Percentiles rank a stretch among this genome's conserved stretches.
Evolutionary conservation across 2,329 filamentous ascomycete genomes (phyloP).

Genomic region (Aureobasidium mangrovei): DNA sequence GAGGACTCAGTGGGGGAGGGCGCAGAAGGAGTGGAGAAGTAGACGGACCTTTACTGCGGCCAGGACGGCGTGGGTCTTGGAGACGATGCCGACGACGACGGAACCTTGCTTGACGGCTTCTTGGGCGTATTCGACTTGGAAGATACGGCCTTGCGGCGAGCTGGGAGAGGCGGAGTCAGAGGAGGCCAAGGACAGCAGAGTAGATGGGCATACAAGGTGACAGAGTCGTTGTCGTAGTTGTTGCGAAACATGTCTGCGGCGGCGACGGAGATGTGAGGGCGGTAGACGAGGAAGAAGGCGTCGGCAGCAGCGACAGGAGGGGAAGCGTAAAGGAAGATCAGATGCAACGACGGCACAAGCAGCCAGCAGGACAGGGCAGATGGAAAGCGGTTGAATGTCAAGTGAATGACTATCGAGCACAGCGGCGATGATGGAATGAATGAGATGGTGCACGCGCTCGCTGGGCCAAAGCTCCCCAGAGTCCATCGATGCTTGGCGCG

Average conservation of each 20-base stretch:
- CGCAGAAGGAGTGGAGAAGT: neutral
- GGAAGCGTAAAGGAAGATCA: too few relatives aligned
- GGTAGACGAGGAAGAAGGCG: neutral
- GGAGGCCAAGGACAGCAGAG: neutral
- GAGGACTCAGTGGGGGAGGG: slow-evolving; percentile 10
- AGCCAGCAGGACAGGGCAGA: neutral
- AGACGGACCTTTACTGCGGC: slow-evolving; percentile 81
- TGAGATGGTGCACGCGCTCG: neutral
- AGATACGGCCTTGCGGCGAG: slow-evolving; percentile 98
- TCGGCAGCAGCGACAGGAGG: neutral
- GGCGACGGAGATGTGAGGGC: neutral
- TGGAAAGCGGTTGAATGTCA: neutral
- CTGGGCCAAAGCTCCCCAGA: slow-evolving; percentile 11
- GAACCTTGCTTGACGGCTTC: slow-evolving; percentile 99
- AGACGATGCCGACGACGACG: slow-evolving; percentile 91
- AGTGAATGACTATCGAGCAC: neutral
- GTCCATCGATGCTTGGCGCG: slow-evolving; percentile 1
- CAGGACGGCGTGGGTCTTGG: slow-evolving; percentile 95
- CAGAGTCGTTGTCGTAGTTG: slow-evolving; percentile 99
- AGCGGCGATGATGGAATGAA: slow-evolving; percentile 8
- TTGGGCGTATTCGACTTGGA: slow-evolving; percentile 98
- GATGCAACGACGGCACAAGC: neutral
- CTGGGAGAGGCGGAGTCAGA: slow-evolving; percentile 39
- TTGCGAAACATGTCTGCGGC: slow-evolving; percentile 83
- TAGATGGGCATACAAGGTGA: slow-evolving; percentile 76